Conservation (phyloP, 75 land plant species). For the Pinus tabuliformis region DNA sequence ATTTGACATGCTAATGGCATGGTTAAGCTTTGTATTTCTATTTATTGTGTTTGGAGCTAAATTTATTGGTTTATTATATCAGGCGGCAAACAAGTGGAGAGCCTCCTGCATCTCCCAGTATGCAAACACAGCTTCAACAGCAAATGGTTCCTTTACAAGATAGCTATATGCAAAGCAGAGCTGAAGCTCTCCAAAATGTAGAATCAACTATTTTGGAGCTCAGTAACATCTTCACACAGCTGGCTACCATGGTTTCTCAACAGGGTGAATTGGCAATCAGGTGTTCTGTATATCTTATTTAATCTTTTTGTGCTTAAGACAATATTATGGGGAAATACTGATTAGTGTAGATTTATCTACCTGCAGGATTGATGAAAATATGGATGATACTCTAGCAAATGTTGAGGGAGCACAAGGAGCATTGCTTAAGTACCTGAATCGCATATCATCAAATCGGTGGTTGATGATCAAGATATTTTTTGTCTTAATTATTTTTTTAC, state of each 20-base stretch:
- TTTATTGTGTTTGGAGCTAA: background rate
- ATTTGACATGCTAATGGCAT: background rate
- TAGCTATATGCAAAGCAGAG: conserved; percentile 93
- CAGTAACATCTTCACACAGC: conserved; percentile 84
- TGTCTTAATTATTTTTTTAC: conserved; percentile 83
- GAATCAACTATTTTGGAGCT: conserved; percentile 94
- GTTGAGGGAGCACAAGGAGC: conserved; percentile 93
- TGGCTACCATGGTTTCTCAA: conserved; percentile 96
- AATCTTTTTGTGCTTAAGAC: background rate
- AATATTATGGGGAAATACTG: background rate
- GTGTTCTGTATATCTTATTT: conserved; percentile 25
- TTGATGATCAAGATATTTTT: conserved; percentile 92
- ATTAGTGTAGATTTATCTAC: background rate
- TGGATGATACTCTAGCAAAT: conserved; percentile 89
- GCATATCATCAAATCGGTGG: conserved; percentile 96
- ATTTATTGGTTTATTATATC: background rate
- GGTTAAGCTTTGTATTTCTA: background rate
- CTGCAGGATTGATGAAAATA: conserved; percentile 93
- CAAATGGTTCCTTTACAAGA: conserved; percentile 87
- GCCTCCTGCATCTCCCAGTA: conserved; percentile 24
- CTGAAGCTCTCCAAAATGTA: conserved; percentile 98
- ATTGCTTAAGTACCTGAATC: conserved; percentile 78
- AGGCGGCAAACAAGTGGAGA: conserved; percentile 63
- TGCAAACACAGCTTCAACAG: conserved; percentile 64
- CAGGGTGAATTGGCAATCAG: conserved; percentile 98